Percentiles rank a stretch among this genome's conserved stretches.
Conservation (phyloP, 2,329 filamentous ascomycete species). For the Penicillium sclerotigenum region DNA sequence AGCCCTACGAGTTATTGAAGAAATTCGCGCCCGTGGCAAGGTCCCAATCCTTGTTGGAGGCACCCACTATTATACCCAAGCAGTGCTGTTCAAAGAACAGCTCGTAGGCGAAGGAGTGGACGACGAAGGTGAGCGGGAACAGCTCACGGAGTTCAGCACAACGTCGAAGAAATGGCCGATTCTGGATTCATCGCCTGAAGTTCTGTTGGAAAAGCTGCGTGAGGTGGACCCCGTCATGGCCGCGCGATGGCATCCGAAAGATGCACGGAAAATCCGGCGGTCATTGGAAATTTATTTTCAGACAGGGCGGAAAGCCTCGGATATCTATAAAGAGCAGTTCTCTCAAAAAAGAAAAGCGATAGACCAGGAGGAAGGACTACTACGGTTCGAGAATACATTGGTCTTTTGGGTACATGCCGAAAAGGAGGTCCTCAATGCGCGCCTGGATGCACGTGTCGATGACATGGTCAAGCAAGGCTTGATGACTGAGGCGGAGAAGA, state of each 20-base stretch:
- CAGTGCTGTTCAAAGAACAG: constrained; percentile 75
- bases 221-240: constrained; percentile 90
- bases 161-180: constrained; percentile 60
- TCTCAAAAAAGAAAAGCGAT: constrained; percentile 25
- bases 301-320: constrained; percentile 76
- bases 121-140: constrained; percentile 27
- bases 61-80: constrained; percentile 92
- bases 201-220: constrained; percentile 67
- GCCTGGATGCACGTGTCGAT: constrained; percentile 75
- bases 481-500: constrained; percentile 58
- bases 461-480: constrained; percentile 73
- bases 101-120: constrained; percentile 48
- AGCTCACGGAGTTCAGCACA: constrained; percentile 17
- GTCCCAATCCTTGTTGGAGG: constrained; percentile 90
- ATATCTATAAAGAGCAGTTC: constrained; percentile 79
- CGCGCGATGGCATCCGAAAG: constrained; percentile 87
- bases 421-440: constrained; percentile 61
- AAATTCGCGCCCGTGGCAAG: constrained; percentile 74
- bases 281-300: constrained; percentile 87
- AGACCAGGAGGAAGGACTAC: constrained; percentile 25
- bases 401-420: constrained; percentile 86
- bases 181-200: constrained; percentile 66
- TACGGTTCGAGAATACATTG: constrained; percentile 57
- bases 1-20: constrained; percentile 65
- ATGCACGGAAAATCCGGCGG: constrained; percentile 81